These are phyloP conservation scores for Polygonum aviculare DNA, from an alignment of 148 eudicot genomes.

Conservation along the genomic window DNA sequence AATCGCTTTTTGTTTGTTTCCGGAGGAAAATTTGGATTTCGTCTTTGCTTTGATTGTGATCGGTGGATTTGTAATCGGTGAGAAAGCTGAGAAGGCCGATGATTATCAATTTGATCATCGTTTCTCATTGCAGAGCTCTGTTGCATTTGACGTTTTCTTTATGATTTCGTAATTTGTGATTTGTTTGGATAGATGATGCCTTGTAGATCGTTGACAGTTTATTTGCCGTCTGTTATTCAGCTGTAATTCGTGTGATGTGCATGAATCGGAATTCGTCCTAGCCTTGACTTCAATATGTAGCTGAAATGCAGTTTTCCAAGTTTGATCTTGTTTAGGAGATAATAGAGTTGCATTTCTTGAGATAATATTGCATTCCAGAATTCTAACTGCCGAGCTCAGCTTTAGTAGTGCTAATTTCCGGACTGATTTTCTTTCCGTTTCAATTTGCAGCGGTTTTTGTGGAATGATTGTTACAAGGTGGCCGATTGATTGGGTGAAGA, in stretches of 20 bases:
- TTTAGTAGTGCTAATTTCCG: neutral
- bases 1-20: neutral
- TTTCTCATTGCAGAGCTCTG: neutral
- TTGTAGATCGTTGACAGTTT: neutral
- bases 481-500: neutral
- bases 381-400: neutral
- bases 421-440: neutral
- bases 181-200: neutral
- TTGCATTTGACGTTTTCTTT: neutral
- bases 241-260: neutral
- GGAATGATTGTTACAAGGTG: slow-evolving; percentile 1
- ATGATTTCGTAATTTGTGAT: neutral
- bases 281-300: neutral
- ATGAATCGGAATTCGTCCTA: neutral
- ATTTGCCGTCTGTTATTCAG: neutral
- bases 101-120: neutral
- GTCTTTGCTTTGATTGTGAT: neutral
- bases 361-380: neutral
- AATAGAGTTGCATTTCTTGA: neutral
- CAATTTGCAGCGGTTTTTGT: neutral
- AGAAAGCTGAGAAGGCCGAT: neutral
- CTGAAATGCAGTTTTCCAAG: neutral
- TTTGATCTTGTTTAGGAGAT: neutral
- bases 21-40: neutral
- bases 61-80: slow-evolving; percentile 4